phyloP scores from a whole-genome alignment of 345 rosid genomes.

The Ceriops tagal region DNA sequence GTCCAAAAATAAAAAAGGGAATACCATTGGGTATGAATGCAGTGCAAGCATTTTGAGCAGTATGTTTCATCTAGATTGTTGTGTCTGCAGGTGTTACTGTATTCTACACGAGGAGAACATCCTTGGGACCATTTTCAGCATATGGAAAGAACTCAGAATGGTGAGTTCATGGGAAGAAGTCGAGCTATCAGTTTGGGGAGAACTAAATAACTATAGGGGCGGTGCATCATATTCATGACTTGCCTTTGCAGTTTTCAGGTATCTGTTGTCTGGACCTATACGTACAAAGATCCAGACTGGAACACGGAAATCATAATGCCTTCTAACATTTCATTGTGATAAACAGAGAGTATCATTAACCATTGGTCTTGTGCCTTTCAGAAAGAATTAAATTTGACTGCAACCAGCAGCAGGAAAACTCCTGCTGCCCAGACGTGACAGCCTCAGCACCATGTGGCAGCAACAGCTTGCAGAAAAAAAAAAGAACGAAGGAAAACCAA shows the following conservation, averaged over 20 bases:
- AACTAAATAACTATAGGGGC: slow-evolving; percentile 48
- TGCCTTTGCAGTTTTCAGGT: not conserved
- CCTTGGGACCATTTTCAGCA: slow-evolving; percentile 72
- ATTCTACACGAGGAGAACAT: slow-evolving; percentile 79
- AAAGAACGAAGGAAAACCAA: too few species aligned
- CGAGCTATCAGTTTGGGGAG: slow-evolving; percentile 74
- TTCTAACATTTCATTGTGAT: not conserved
- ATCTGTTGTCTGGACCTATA: not conserved
- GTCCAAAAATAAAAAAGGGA: too few species aligned
- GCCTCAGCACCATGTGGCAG: too few species aligned
- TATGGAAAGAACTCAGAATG: slow-evolving; percentile 62
- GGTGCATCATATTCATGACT: slow-evolving; percentile 12
- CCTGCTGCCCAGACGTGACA: too few species aligned
- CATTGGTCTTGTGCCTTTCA: too few species aligned
- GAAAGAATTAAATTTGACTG: too few species aligned
- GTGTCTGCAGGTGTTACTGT: slow-evolving; percentile 76
- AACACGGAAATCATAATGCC: not conserved
- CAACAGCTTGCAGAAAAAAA: too few species aligned
- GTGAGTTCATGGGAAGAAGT: slow-evolving; percentile 86
- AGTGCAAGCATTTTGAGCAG: slow-evolving; percentile 1
- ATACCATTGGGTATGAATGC: not conserved
- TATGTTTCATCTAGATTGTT: not conserved
- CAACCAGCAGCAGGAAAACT: too few species aligned
- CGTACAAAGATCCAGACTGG: not conserved
- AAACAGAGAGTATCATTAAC: too few species aligned